Conservation (phyloP, 768 basidiomycete genomes). For the Amanita rubescens region DNA sequence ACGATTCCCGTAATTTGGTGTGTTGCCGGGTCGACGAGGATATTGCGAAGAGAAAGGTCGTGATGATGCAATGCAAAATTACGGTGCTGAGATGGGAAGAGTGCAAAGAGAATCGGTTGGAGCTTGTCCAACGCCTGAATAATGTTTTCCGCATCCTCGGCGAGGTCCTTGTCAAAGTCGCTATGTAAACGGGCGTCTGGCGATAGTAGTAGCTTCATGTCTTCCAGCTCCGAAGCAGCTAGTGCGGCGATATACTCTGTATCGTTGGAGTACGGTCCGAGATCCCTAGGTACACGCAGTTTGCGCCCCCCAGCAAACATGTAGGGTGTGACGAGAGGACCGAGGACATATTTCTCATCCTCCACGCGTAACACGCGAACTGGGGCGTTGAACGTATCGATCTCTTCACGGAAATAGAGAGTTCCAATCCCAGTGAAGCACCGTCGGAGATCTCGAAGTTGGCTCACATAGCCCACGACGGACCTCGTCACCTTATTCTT, state of each 20-base stretch:
- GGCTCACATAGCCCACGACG: slow-evolving; percentile 2
- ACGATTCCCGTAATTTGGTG: slow-evolving; percentile 14
- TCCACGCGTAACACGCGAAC: slow-evolving; percentile 3
- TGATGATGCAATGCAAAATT: slow-evolving; percentile 9
- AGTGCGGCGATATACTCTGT: slow-evolving; percentile 10
- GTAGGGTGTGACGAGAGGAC: slow-evolving; percentile 7
- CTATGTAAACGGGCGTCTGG: slow-evolving; percentile 5
- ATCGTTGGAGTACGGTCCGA: slow-evolving; percentile 11
- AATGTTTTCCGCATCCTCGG: slow-evolving; percentile 4
- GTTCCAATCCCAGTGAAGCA: slow-evolving; percentile 5
- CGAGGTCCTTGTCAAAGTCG: slow-evolving; percentile 4
- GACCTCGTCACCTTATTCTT: slow-evolving; percentile 6
- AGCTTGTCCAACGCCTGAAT: slow-evolving; percentile 2
- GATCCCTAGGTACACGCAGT: slow-evolving; percentile 9
- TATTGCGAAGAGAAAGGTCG: slow-evolving; percentile 13
- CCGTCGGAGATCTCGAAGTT: slow-evolving; percentile 5
- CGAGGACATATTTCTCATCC: slow-evolving; percentile 6
- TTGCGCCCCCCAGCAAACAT: slow-evolving; percentile 11
- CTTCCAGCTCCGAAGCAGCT: slow-evolving; percentile 8
- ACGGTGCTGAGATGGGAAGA: slow-evolving; percentile 5
- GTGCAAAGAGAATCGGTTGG: slow-evolving; percentile 4
- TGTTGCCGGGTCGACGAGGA: slow-evolving; percentile 12
- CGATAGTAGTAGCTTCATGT: slow-evolving; percentile 6
- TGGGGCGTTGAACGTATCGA: slow-evolving; percentile 1
- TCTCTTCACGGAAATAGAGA: slow-evolving; percentile 6